A percentile compares a stretch with the other conserved stretches of the same genome.
These are phyloP conservation scores for Phytopythium sindhum DNA, from an alignment of 352 stramenopile species.

Conservation along the genomic window DNA sequence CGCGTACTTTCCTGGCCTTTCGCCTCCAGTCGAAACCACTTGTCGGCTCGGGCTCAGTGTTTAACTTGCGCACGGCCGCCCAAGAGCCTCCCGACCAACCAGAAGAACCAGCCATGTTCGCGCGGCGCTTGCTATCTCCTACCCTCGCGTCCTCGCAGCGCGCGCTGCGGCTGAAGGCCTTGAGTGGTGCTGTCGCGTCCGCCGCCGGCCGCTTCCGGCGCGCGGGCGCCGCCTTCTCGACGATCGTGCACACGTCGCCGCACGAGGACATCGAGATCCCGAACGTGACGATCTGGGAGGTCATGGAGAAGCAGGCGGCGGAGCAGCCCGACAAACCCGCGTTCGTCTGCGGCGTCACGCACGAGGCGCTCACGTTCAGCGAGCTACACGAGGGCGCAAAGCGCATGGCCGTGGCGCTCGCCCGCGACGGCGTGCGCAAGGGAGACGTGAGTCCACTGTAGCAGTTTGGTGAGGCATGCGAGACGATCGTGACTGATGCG, in stretches of 20 bases:
- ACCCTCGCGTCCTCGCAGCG: background rate
- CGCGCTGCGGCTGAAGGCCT: background rate
- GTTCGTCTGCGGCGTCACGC: slow-evolving; percentile 42
- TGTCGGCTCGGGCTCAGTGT: background rate
- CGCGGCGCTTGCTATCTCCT: background rate
- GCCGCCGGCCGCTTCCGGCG: slow-evolving; percentile 8
- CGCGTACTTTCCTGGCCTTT: background rate
- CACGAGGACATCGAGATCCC: slow-evolving; percentile 29
- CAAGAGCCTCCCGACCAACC: background rate
- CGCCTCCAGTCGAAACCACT: background rate
- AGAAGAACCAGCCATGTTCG: background rate
- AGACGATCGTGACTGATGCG: background rate
- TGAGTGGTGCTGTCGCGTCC: slow-evolving; percentile 3
- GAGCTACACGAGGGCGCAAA: slow-evolving; percentile 29
- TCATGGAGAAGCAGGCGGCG: slow-evolving; percentile 31
- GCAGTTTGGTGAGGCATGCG: background rate
- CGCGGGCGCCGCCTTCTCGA: slow-evolving; percentile 11
- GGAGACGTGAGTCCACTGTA: slow-evolving; percentile 26
- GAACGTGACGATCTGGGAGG: slow-evolving; percentile 41
- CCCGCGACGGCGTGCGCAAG: slow-evolving; percentile 33
- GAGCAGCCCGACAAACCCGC: slow-evolving; percentile 25
- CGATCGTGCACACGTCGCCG: slow-evolving; percentile 44
- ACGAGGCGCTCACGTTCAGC: slow-evolving; percentile 36
- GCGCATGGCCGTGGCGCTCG: slow-evolving; percentile 30
- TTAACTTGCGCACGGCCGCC: background rate